Base-by-base conservation (phyloP, 805 yeast genomes). In the Wickerhamiella slavikovae region DNA sequence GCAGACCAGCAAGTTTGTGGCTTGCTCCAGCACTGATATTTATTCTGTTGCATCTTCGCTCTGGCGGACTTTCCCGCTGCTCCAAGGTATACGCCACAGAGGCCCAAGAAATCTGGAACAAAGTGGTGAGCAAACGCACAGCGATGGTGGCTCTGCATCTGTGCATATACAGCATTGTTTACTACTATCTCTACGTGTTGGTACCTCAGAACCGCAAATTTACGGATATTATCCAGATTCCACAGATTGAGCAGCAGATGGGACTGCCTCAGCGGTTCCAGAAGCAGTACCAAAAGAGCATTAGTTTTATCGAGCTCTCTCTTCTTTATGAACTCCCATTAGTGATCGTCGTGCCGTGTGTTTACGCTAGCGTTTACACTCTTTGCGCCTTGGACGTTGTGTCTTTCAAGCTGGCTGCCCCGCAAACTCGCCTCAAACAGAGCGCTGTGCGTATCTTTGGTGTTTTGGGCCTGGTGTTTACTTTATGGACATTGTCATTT, bases 381-480 rank as follows among this genome's bases (percentile, higher is more conserved):
- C 17, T 24, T 11, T 15, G 3, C 24, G 5, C 14, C 6, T 16
- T 8, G 20, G 20, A 25, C 13, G 18, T 15, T 11, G 27, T 16
- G 9, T 10, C 17, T n/a, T 14, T 25, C 14, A 11, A 20, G 5
- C 17, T 15, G n/a, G 29, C 38, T 16, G 30, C 38, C 16, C 43
- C 43, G 22, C 37, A 32, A 17, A 31, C 33, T 24, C 25, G 31
- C 29, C 25, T 32, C 14, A 35, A 29, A 14, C 36, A 33, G 2
- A 29, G 32, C 17, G 30, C 31, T 18, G 21, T 13, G 7, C 15
- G 17, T 12, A 16, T 5, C 2, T 12, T 15, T 13, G 14, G 15
- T 8, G 11, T 24, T 13, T 22, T 25, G 17, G 17, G 29, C 4
- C 18, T 16, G 14, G 23, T 17, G 9, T 12, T 31, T 9, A n/a